Conservation (phyloP, 225 moss, liverwort and hornwort species). For the Climacium dendroides region DNA sequence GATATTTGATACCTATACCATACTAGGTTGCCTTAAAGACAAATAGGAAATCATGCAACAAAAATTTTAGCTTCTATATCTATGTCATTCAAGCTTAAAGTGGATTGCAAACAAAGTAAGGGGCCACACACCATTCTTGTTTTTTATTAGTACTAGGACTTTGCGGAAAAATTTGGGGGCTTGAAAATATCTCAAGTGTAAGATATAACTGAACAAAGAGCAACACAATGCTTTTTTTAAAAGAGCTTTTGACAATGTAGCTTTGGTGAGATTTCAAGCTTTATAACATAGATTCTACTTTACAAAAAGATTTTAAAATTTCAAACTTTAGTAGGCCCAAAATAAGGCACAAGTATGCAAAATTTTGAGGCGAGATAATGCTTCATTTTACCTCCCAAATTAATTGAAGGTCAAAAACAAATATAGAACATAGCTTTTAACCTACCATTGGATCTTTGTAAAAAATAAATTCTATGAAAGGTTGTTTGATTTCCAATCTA, state of each 20-base stretch:
- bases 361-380: not conserved
- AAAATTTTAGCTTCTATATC: not conserved
- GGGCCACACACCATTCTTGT: no score
- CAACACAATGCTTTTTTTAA: no score
- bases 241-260: no score
- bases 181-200: not conserved
- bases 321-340: not conserved
- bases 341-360: not conserved
- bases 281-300: accelerated
- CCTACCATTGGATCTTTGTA: not conserved
- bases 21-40: not conserved
- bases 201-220: accelerated
- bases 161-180: no score
- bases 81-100: not conserved
- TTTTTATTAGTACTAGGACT: no score
- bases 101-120: no score
- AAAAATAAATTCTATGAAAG: not conserved
- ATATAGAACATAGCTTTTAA: not conserved
- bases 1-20: no score
- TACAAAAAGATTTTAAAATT: not conserved
- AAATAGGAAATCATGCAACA: not conserved
- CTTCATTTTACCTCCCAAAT: accelerated
- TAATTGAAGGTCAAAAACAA: not conserved
- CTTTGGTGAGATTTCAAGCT: not conserved
- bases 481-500: not conserved